Base-by-base conservation (phyloP, 1,284 basidiomycete genomes). In the Lentinus polychrous region DNA sequence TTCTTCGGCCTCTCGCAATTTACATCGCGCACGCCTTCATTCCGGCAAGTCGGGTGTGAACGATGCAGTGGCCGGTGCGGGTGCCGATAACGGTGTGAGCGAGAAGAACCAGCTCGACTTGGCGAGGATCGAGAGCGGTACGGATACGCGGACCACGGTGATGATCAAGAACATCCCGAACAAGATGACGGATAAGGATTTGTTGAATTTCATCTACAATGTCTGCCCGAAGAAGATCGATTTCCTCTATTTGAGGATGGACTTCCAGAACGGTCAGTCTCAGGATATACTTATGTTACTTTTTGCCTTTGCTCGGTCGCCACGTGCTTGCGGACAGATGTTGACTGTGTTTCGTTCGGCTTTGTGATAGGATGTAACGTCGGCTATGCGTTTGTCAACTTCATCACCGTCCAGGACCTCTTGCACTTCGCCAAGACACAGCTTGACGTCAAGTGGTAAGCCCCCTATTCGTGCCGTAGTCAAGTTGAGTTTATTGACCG, bases 131-230 rank as follows among this genome's bases (percentile, higher is more conserved):
- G 84, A 85, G 63, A 75, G 73, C 31, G 90, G 91, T 0, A 63
- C 75, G 47, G 90, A 93, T 58, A 89, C 83, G 31, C 73, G 90
- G 35, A 91, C 89, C 18, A 91, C 89, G 10, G 79, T 89, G 43
- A 91, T 91, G 88, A 82, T 88, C 54, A 88, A 91, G 68, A 93
- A 93, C 59, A 86, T 93, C 39, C 89, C 89, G 1, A 92, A 91
- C 66, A 91, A 91, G 67, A 87, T 92, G 85, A 84, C 74, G 48
- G 85, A 90, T 63, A 74, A 71, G 58, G 86, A 91, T 55, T 64
- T 92, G 55, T 72, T 83, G 57, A 65, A 65, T 35, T 90, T 81
- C 60, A 88, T 91, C 55, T 74, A 70, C 35, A 74, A 75, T 49
- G 84, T 88, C 18, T 80, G 81, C 58, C 77, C 78, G 17, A 71